Conservation (phyloP, 2,329 filamentous ascomycete species). For the Cercospora sojina region DNA sequence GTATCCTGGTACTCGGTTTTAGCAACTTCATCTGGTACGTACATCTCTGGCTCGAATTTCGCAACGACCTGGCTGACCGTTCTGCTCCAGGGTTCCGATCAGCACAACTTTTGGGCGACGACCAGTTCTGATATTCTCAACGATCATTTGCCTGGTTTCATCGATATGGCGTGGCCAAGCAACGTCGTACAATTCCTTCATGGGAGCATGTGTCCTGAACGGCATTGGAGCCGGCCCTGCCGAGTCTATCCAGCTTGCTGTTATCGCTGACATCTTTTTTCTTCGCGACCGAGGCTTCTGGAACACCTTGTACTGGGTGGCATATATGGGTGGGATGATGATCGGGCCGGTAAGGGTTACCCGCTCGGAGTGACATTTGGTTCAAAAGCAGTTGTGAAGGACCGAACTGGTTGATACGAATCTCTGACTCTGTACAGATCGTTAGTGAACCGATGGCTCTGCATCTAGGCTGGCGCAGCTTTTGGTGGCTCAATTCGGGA, state of each 20-base stretch:
- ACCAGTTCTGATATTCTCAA: slow-evolving; percentile 54
- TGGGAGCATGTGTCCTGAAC: slow-evolving; percentile 63
- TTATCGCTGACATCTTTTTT: slow-evolving; percentile 66
- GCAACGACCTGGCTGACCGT: not conserved
- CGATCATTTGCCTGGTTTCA: slow-evolving; percentile 53
- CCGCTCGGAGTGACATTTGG: too few species aligned
- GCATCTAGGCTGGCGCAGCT: not conserved
- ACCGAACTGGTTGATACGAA: not conserved
- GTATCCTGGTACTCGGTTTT: slow-evolving; percentile 59
- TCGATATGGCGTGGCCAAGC: slow-evolving; percentile 60
- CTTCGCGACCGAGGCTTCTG: slow-evolving; percentile 61
- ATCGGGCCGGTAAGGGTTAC: slow-evolving; percentile 41
- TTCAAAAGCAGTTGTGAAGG: too few species aligned
- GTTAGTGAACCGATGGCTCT: not conserved
- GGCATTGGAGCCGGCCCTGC: slow-evolving; percentile 62
- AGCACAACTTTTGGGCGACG: slow-evolving; percentile 56
- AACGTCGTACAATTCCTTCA: slow-evolving; percentile 59
- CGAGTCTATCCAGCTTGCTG: slow-evolving; percentile 61
- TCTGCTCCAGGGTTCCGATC: slow-evolving; percentile 52
- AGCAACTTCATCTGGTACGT: slow-evolving; percentile 60
- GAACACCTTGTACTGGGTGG: slow-evolving; percentile 61
- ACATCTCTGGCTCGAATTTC: not conserved
- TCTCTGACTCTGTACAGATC: not conserved
- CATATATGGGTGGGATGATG: slow-evolving; percentile 64
- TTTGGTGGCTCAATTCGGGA: not conserved